Evolutionary conservation across 176 grass and related monocot species (phyloP).

Genomic region (Lolium multiflorum): DNA sequence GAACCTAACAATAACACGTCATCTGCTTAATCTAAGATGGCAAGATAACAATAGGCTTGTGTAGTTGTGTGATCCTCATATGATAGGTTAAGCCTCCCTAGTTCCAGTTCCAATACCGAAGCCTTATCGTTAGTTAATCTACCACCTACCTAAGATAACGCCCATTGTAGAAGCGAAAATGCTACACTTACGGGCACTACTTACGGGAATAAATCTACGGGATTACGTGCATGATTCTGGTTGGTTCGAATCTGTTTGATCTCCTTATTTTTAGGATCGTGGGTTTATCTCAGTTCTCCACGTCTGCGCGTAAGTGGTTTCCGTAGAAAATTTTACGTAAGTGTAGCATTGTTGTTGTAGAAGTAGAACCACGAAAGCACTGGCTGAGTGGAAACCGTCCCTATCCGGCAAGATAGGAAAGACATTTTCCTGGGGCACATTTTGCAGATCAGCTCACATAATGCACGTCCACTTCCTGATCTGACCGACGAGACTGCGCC

Average conservation of each 20-base stretch:
- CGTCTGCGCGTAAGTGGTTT: too few species aligned
- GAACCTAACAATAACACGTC: background rate
- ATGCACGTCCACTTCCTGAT: slow-evolving; percentile 55
- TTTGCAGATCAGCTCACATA: background rate
- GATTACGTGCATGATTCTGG: too few species aligned
- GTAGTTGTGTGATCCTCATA: background rate
- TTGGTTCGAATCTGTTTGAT: too few species aligned
- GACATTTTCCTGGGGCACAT: background rate
- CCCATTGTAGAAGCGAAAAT: background rate
- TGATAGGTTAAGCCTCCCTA: background rate
- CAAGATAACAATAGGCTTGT: background rate
- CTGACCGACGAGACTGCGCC: slow-evolving; percentile 34
- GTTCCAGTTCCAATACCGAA: slow-evolving; percentile 15
- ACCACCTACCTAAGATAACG: background rate
- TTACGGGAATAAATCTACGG: too few species aligned
- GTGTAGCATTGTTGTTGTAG: too few species aligned
- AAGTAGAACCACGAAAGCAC: background rate
- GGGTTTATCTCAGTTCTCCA: too few species aligned
- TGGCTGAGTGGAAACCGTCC: background rate
- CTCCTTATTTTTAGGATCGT: too few species aligned
- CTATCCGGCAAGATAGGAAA: slow-evolving; percentile 17
- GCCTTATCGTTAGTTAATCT: background rate
- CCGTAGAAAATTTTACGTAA: too few species aligned
- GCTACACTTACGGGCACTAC: too few species aligned
- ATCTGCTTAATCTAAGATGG: slow-evolving; percentile 7